These are phyloP conservation scores for Ogataea populi-albae DNA, from an alignment of 805 yeast genomes.

Conservation along the genomic window DNA sequence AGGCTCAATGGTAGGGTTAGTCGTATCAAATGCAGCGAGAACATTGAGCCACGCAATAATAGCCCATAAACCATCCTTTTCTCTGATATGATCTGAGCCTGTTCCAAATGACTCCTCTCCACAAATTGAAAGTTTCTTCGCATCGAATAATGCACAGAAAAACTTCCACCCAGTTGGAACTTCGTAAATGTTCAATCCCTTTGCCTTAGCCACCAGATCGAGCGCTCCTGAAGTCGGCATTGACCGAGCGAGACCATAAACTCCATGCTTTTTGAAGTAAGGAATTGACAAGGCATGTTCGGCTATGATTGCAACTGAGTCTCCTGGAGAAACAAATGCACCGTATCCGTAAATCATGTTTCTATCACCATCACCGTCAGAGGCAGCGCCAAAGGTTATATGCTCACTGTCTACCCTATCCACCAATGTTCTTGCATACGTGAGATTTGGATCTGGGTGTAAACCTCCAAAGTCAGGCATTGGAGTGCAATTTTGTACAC, in stretches of 20 bases:
- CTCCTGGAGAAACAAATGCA: conserved; percentile 97
- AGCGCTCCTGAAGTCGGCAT: conserved; percentile 97
- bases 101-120: conserved; percentile 99
- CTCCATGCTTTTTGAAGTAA: conserved; percentile 82
- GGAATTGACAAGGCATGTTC: conserved; percentile 89
- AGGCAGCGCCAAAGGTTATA: conserved; percentile 95
- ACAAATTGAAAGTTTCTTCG: conserved; percentile 89
- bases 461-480: conserved; percentile 93
- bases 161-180: conserved; percentile 99
- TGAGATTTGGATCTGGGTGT: conserved; percentile 97
- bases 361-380: conserved; percentile 99
- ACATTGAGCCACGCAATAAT: conserved; percentile 96
- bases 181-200: conserved; percentile 77
- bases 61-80: conserved; percentile 98
- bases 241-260: conserved; percentile 90
- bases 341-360: conserved; percentile 97
- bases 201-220: conserved; percentile 81
- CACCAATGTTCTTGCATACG: conserved; percentile 87
- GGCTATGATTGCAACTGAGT: conserved; percentile 94
- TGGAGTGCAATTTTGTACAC: conserved; percentile 78
- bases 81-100: conserved; percentile 95
- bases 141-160: conserved; percentile 93
- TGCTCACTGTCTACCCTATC: conserved; percentile 76
- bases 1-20: conserved; percentile 45
- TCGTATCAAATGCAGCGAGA: conserved; percentile 71